Evolutionary conservation across 768 basidiomycete genomes (phyloP), one percentile per base, ranked within the genome.

Genomic region (Auriculariales sp.): DNA sequence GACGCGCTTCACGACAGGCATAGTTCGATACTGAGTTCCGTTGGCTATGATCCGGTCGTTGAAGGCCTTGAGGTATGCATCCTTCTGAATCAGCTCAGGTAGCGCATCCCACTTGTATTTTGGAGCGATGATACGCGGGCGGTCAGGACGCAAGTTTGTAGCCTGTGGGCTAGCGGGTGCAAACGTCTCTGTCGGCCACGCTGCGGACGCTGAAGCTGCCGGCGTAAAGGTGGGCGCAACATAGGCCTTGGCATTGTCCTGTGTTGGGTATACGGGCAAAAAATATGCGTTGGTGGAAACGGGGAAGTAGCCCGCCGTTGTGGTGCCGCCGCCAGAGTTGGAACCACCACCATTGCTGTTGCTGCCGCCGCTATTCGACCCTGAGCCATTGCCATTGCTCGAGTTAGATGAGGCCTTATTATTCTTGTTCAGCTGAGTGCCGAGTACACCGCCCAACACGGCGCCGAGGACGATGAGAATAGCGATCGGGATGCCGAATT

Each of bases 111-210:
- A 98, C 65, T 90, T 92, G 74, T 91, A 92, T 9, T 73, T 57
- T n/a, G 94, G 91, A 14, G 94, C 95, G 56, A 95, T 82, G 46
- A 99, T 73, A 36, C 88, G 84, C 24, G 95, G 95, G 53, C 93
- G 84, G 59, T 88, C 82, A 6, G 79, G 57, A 36, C 90, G 81
- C 28, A 81, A 69, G 45, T 62, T 64, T 31, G 79, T 79, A 14
- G 74, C 70, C 31, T 62, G 62, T 6, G 87, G 81, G 55, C 62
- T 79, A 30, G 75, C 59, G 19, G 90, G 83, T 36, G 77, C 61
- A 62, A 81, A 88, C 3, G 87, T 61, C 62, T 98, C 94, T 46
- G 68, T 56, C 3, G 91, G 91, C 92, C 92, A 97, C 4, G 77
- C 64, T 12, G 39, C 39, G 34, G 67, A 62, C 25, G 70, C 55